phyloP scores from a whole-genome alignment of 208 protist species.

The Trypanosoma conorhini region DNA sequence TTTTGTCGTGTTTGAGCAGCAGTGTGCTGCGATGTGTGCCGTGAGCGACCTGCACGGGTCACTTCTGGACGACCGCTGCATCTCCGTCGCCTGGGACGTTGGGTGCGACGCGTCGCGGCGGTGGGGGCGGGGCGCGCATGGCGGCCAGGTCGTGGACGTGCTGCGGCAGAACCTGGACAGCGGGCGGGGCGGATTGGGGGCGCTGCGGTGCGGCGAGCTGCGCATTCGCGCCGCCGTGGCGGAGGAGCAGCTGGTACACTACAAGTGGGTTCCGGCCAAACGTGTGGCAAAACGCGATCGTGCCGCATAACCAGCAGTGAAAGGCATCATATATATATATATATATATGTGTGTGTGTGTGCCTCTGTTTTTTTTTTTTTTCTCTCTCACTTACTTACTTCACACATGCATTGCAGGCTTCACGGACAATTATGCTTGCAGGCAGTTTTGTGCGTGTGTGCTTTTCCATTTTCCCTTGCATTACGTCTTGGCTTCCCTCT shows the following conservation, averaged over 20 bases:
- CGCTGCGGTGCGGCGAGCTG: slow-evolving; percentile 67
- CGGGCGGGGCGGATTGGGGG: slow-evolving; percentile 90
- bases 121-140: slow-evolving; percentile 84
- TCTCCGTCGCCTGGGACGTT: slow-evolving; percentile 88
- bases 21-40: slow-evolving; percentile 89
- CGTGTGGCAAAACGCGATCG: slow-evolving; percentile 23
- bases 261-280: slow-evolving; percentile 63
- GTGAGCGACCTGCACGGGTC: slow-evolving; percentile 82
- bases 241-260: slow-evolving; percentile 57
- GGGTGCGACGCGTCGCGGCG: slow-evolving; percentile 75
- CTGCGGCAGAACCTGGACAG: slow-evolving; percentile 91
- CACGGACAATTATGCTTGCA: not conserved
- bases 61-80: slow-evolving; percentile 78
- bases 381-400: not conserved
- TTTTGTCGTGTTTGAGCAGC: slow-evolving; percentile 97
- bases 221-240: slow-evolving; percentile 46
- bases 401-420: not conserved
- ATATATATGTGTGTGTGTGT: slow-evolving; percentile 8
- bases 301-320: not conserved
- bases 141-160: slow-evolving; percentile 94
- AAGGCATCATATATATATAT: slow-evolving; percentile 8
- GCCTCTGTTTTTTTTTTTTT: not conserved
- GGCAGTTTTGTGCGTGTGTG: not conserved
- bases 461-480: slow-evolving; percentile 8
- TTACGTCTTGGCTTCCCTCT: not conserved